Percentiles rank a stretch among this genome's conserved stretches.
Conservation (phyloP, 352 stramenopile genomes). For the Vaucheria bursata region DNA sequence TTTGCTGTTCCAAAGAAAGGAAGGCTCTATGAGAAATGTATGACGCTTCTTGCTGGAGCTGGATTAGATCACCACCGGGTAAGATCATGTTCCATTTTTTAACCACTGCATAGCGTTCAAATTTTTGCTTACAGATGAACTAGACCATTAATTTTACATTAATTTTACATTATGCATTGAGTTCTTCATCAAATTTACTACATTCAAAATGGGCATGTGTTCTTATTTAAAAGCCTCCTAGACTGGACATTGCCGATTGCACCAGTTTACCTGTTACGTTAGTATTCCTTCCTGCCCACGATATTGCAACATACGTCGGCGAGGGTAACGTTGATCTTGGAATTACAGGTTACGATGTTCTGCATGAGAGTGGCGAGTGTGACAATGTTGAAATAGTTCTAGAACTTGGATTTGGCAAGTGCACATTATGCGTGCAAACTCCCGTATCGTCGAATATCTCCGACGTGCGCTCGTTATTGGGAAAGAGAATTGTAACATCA, state of each 20-base stretch:
- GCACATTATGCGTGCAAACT: constrained; percentile 84
- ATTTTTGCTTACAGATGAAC: too few species aligned
- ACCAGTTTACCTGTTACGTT: constrained; percentile 85
- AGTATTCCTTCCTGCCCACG: constrained; percentile 88
- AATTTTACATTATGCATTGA: too few species aligned
- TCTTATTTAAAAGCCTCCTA: constrained; percentile 61
- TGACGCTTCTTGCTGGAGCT: constrained; percentile 85
- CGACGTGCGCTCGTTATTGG: constrained; percentile 68
- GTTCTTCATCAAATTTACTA: too few species aligned
- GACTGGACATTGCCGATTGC: constrained; percentile 83
- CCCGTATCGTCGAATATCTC: constrained; percentile 74
- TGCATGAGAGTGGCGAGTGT: constrained; percentile 46
- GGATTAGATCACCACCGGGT: constrained; percentile 85
- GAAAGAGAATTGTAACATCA: constrained; percentile 93
- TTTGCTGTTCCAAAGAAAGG: constrained; percentile 96
- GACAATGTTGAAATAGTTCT: constrained; percentile 41
- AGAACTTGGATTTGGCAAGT: constrained; percentile 89
- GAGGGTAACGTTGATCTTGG: constrained; percentile 94
- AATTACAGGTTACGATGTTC: constrained; percentile 90
- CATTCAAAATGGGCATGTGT: too few species aligned
- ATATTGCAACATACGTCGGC: constrained; percentile 95
- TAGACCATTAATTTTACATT: too few species aligned
- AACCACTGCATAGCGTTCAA: too few species aligned
- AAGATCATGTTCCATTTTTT: too few species aligned
- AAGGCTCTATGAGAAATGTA: constrained; percentile 82